These are phyloP conservation scores for Hura crepitans DNA, from an alignment of 441 rosid species.

Conservation along the genomic window DNA sequence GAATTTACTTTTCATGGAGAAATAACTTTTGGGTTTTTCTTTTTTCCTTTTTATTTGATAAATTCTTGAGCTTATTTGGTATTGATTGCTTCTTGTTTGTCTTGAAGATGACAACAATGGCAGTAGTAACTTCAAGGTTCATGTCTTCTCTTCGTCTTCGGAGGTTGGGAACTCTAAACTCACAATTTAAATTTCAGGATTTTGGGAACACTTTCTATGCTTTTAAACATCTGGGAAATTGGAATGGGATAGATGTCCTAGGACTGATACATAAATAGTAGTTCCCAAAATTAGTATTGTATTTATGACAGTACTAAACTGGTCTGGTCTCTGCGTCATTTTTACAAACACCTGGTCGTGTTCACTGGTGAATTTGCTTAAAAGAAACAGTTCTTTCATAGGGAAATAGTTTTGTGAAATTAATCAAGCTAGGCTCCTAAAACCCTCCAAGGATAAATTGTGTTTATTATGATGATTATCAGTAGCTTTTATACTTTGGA, in stretches of 20 bases:
- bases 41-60: neutral
- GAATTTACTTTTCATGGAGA: neutral
- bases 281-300: neutral
- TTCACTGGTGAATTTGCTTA: neutral
- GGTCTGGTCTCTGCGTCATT: neutral
- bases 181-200: neutral
- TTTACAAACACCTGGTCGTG: neutral
- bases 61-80: slow-evolving; percentile 13
- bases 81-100: slow-evolving; percentile 3
- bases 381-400: neutral
- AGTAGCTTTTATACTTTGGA: neutral
- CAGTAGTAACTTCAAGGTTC: slow-evolving; percentile 41
- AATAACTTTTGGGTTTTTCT: neutral
- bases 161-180: slow-evolving; percentile 43
- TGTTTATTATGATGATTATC: neutral
- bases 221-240: neutral
- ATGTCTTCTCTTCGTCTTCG: slow-evolving; percentile 53
- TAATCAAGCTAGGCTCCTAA: neutral
- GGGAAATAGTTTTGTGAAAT: neutral
- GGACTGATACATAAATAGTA: neutral
- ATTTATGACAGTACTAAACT: neutral
- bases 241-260: neutral
- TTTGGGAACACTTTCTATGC: neutral
- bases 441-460: neutral
- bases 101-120: slow-evolving; percentile 32